Percentiles rank a stretch among this genome's conserved stretches.
Evolutionary conservation across 2,329 filamentous ascomycete species (phyloP).

Genomic region (Alternaria longipes): DNA sequence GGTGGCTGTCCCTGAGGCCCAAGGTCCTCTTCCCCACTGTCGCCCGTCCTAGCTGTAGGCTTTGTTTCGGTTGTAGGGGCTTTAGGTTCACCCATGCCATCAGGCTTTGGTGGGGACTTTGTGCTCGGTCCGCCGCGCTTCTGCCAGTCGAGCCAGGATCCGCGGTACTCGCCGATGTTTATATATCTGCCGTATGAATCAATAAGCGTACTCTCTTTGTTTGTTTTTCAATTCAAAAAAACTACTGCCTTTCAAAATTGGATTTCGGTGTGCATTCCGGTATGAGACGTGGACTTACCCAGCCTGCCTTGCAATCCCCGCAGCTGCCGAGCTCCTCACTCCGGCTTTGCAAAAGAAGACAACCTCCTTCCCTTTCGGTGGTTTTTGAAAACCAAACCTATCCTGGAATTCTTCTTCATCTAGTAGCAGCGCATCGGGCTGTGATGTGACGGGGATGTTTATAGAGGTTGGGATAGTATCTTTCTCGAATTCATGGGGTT

Average conservation of each 20-base stretch:
- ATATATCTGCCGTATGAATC: constrained; percentile 59
- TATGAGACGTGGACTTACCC: constrained; percentile 66
- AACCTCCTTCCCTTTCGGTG: constrained; percentile 34
- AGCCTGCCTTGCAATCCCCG: constrained; percentile 76
- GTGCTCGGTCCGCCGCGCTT: constrained; percentile 69
- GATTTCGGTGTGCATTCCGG: not conserved
- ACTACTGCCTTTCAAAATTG: not conserved
- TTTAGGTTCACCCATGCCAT: constrained; percentile 31
- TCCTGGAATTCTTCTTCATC: constrained; percentile 81
- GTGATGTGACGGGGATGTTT: constrained; percentile 81
- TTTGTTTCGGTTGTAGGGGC: constrained; percentile 25
- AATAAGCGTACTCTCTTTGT: not conserved
- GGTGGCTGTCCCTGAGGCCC: constrained; percentile 17
- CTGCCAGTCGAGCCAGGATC: constrained; percentile 86
- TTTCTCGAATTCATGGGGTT: constrained; percentile 70
- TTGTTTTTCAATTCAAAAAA: not conserved
- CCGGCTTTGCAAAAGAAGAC: constrained; percentile 95
- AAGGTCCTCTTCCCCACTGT: constrained; percentile 29
- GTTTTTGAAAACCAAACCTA: constrained; percentile 72
- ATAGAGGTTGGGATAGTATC: constrained; percentile 80
- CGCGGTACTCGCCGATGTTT: constrained; percentile 75
- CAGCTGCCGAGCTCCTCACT: constrained; percentile 80
- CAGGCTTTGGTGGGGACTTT: constrained; percentile 27
- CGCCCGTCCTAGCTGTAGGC: constrained; percentile 17
- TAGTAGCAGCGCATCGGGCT: constrained; percentile 82